Evolutionary conservation across 768 basidiomycete species (phyloP).

Genomic region (Naganishia vishniacii): DNA sequence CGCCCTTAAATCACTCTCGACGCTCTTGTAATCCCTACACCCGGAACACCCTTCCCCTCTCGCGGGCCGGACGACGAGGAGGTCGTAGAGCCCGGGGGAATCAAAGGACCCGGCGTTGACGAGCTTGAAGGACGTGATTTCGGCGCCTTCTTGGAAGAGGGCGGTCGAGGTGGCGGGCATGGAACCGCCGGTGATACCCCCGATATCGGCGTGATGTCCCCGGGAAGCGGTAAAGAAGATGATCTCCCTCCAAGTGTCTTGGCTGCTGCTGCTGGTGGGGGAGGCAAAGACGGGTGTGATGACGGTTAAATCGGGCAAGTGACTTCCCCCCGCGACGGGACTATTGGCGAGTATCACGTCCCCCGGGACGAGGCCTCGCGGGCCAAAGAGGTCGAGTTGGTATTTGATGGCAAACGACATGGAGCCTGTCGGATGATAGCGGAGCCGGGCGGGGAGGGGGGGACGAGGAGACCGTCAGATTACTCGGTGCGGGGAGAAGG

Average conservation of each 20-base stretch:
- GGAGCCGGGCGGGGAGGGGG: no score
- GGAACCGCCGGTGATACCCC: conserved; percentile 80
- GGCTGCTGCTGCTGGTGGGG: conserved; percentile 46
- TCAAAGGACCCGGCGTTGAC: conserved; percentile 78
- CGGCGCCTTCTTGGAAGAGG: conserved; percentile 89
- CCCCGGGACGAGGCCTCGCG: conserved; percentile 68
- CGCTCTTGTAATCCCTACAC: conserved; percentile 69
- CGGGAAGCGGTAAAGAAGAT: conserved; percentile 91
- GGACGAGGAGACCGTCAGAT: no score
- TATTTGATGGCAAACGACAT: conserved; percentile 46
- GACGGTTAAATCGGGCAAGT: conserved; percentile 82
- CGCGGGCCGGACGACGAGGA: conserved; percentile 61
- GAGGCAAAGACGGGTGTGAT: conserved; percentile 82
- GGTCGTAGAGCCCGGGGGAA: conserved; percentile 63
- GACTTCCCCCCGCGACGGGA: conserved; percentile 49
- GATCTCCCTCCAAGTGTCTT: conserved; percentile 54
- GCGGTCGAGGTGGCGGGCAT: conserved; percentile 92
- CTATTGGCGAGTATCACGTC: conserved; percentile 81
- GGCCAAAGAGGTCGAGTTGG: conserved; percentile 41
- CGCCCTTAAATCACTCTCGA: conserved; percentile 86
- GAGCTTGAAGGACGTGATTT: conserved; percentile 85
- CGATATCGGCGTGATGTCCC: conserved; percentile 83
- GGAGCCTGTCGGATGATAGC: conserved; percentile 18
- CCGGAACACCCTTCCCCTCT: conserved; percentile 37
- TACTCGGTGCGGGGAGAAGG: no score